Evolutionary conservation across 2,329 filamentous ascomycete species (phyloP), one percentile per base, ranked within the genome.

Genomic region (Beauveria varroae): DNA sequence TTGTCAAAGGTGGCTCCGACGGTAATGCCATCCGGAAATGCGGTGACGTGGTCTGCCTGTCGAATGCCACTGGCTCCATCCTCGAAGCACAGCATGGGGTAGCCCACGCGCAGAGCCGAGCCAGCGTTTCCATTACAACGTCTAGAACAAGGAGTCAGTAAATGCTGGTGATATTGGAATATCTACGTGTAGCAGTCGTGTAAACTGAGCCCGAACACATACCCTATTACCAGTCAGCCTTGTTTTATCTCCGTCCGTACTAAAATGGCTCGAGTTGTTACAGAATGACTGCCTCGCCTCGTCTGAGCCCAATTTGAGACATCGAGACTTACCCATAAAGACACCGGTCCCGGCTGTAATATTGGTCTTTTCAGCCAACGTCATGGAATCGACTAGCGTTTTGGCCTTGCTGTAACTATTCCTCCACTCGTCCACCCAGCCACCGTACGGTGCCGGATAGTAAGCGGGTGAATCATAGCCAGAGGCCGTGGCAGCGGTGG

Each of bases 11-110:
- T 91, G 2, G 88, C 88, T 20, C 87, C 89, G 1, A 82, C 83
- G 0, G 87, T 91, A 66, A 93, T 89, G n/a, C 89, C 90, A 9
- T 89, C 82, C 0, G 90, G 90, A 67, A 93, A 95, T 0, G 85
- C 88, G 0, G 89, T 92, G 57, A 87, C 85, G 63, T 90, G 85
- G 65, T 92, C 88, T 1, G 88, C 85, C n/a, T 84, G 83, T 30
- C 88, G 83, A 16, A 95, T 78, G 2, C 90, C 90, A 40, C 88
- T 77, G 1, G 88, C 87, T 0, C 84, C 85, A 70, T 93, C 89
- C 65, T 90, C 86, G 3, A 90, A 76, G 68, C 87, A 90, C 6
- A 92, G 78, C 65, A 86, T 84, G 1, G 88, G 87, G 63, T 93
- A 87, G 1, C 88, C 88, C 18, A 93, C 80, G 7, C 90, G 82